Base-by-base conservation (phyloP, 345 rosid genomes). In the Acer campestre region DNA sequence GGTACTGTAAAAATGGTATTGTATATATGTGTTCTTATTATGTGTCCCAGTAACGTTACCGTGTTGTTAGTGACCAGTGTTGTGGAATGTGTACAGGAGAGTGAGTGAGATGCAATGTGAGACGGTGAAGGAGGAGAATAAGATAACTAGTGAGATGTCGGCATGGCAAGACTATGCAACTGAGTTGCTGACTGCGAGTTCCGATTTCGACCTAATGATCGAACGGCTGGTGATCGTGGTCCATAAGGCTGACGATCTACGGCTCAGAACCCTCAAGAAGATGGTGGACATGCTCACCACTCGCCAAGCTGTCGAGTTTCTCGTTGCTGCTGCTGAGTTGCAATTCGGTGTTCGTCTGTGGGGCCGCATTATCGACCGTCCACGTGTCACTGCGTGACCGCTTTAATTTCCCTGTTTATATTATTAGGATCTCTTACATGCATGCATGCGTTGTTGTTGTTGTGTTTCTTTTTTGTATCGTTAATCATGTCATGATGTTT, bases 101-200 rank as follows among this genome's bases (percentile, higher is more conserved):
- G 95, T 93, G 78, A 95, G 94, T 10, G 97, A 92, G 88, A 72
- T 95, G 63, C 98, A 95, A 76, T 93, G 98, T 61, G 92, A 92
- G 80, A 90, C 98, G 14, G 98, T 92, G 82, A 87, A 82, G 40
- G 95, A 92, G 78, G 98, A 95, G 91, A 95, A 95, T 62, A 88
- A 78, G 0, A 87, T 93, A 51, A 92, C 93, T 0, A 91, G 85
- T 17, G 92, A 93, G 80, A 67, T 92, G 18, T 84, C 94, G 0
- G 90, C 88, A 75, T 95, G 98, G 98, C 98, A 93, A 80, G 95
- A 89, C 31, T 80, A 84, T 0, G 91, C 89, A 2, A 75, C 82
- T 23, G 92, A 89, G 59, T 82, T 93, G 4, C 42, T 67, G 84
- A 83, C 40, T 9, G 63, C 80, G 2, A 10, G 67, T 62, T 11